Evolutionary conservation across 2,329 filamentous ascomycete species (phyloP).

Genomic region (Emmonsia crescens): DNA sequence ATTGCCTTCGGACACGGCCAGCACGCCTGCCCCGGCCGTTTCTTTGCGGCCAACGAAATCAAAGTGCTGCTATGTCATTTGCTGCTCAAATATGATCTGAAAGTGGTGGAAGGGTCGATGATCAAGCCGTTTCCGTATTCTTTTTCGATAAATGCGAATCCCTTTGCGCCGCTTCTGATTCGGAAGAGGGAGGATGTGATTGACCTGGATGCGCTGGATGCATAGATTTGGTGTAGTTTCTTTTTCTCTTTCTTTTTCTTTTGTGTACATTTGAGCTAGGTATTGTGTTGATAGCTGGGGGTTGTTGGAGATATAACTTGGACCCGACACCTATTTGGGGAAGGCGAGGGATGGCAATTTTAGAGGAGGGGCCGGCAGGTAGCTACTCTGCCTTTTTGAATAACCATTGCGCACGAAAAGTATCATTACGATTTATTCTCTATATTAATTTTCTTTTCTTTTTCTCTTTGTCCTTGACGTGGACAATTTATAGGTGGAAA

Average conservation of each 20-base stretch:
- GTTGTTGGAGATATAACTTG: not conserved
- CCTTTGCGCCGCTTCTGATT: slow-evolving; percentile 3
- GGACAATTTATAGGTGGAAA: not conserved
- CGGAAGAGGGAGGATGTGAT: slow-evolving; percentile 1
- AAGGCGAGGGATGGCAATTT: not conserved
- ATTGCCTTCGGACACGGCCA: slow-evolving; percentile 29
- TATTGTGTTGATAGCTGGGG: not conserved
- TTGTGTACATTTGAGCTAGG: not conserved
- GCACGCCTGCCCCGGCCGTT: slow-evolving; percentile 40
- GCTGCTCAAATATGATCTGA: slow-evolving; percentile 44
- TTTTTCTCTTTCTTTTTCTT: not conserved
- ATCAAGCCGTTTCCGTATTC: slow-evolving; percentile 38
- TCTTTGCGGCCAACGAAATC: slow-evolving; percentile 46
- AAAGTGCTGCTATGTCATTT: slow-evolving; percentile 46
- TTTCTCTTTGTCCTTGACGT: not conserved
- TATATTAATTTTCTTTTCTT: not conserved
- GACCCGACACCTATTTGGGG: not conserved
- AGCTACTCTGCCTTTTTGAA: not conserved
- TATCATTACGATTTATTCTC: not conserved
- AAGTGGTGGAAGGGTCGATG: slow-evolving; percentile 26
- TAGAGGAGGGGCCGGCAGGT: not conserved
- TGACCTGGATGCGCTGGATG: slow-evolving; percentile 1
- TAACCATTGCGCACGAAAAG: not conserved
- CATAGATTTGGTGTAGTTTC: not conserved
- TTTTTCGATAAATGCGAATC: slow-evolving; percentile 30